Conservation (phyloP, 139 green algal species). For the Asterochloris erici region DNA sequence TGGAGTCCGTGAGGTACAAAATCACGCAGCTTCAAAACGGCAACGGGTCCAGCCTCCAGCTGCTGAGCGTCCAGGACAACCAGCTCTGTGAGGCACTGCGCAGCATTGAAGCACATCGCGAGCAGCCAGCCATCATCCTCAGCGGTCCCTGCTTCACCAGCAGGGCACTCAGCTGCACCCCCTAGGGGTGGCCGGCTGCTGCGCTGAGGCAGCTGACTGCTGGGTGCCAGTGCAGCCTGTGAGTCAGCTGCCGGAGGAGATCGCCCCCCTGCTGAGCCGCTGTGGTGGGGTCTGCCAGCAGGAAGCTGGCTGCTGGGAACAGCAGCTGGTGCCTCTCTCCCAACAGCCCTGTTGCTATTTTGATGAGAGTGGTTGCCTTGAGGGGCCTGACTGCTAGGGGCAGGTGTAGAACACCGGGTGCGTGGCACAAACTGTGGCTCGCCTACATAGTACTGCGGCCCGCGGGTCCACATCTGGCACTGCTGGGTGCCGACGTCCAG, state of each 20-base stretch:
- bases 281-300: no score
- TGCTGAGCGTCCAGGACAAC: conserved; percentile 49
- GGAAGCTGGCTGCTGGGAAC: neutral
- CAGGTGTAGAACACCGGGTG: no score
- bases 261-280: no score
- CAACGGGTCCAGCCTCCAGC: conserved; percentile 39
- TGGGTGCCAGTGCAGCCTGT: no score
- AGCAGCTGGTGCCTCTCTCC: neutral
- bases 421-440: conserved; percentile 32
- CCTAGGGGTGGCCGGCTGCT: no score
- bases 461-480: conserved; percentile 9
- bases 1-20: conserved; percentile 44
- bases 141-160: no score
- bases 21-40: conserved; percentile 21
- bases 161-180: no score
- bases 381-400: neutral
- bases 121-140: conserved; percentile 39
- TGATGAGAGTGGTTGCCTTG: neutral
- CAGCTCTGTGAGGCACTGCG: conserved; percentile 18
- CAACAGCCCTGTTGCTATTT: neutral
- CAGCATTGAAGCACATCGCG: conserved; percentile 24
- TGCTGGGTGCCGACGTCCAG: conserved; percentile 9
- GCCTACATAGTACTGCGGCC: conserved; percentile 21
- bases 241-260: no score
- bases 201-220: no score